Conservation (phyloP, 345 rosid species). For the Sonneratia alba region DNA sequence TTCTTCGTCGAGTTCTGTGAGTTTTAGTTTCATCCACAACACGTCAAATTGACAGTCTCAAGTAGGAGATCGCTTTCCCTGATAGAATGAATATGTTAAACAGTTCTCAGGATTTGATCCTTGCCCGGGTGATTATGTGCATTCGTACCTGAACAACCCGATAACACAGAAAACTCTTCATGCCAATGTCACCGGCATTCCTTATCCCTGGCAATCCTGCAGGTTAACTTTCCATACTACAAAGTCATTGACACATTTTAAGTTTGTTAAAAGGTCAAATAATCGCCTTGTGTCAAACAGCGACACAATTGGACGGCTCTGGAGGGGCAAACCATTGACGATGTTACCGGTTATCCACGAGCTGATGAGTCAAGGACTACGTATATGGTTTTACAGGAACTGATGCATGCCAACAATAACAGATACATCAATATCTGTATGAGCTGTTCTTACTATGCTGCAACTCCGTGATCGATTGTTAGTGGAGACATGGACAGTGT, state of each 20-base stretch:
- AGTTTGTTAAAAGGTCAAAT: not conserved
- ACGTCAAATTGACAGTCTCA: too few relatives aligned
- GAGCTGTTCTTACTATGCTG: not conserved
- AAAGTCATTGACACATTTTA: not conserved
- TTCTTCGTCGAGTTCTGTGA: not conserved
- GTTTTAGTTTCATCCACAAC: not conserved
- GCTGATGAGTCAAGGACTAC: conserved; percentile 24
- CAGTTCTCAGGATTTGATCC: conserved; percentile 34
- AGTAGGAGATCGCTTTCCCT: not conserved
- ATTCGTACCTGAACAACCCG: conserved; percentile 29
- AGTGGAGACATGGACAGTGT: conserved; percentile 37
- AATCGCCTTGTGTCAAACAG: not conserved
- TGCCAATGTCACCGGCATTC: conserved; percentile 10
- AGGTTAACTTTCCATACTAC: conserved; percentile 6
- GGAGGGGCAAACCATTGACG: conserved; percentile 26
- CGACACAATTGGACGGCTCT: not conserved
- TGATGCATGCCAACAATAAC: too few relatives aligned
- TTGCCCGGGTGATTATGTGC: conserved; percentile 22
- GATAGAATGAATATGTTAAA: not conserved
- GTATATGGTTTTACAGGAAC: conserved; percentile 38
- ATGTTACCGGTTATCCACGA: conserved; percentile 27
- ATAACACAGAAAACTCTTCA: conserved; percentile 36
- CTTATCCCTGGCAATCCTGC: conserved; percentile 29
- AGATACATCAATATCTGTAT: not conserved
- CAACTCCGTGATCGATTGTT: not conserved